Conservation (phyloP, 768 basidiomycete species). For the Tylopilus cervinicoccineus region DNA sequence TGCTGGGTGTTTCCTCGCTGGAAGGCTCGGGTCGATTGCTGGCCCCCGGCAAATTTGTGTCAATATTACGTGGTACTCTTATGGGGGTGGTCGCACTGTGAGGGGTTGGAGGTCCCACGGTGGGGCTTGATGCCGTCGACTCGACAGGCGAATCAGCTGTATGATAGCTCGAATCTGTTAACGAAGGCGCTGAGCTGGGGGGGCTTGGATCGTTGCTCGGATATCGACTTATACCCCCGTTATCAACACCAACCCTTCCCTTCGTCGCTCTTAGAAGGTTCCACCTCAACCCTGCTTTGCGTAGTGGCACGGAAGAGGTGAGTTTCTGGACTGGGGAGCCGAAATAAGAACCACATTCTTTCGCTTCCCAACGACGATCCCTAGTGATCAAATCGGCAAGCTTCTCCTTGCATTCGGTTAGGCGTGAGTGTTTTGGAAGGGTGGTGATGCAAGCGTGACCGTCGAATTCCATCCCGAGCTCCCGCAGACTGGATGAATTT, state of each 20-base stretch:
- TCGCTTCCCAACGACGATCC: slow-evolving; percentile 6
- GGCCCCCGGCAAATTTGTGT: neutral
- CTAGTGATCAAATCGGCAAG: slow-evolving; percentile 14
- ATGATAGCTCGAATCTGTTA: slow-evolving; percentile 1
- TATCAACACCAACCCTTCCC: neutral
- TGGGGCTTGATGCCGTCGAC: slow-evolving; percentile 2
- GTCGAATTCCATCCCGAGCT: slow-evolving; percentile 30
- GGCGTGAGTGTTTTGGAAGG: slow-evolving; percentile 6
- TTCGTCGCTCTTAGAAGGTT: neutral
- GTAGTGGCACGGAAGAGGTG: neutral
- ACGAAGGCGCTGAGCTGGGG: neutral
- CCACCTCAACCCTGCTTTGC: neutral
- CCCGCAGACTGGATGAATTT: slow-evolving; percentile 26
- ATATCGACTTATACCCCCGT: neutral
- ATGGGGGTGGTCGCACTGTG: neutral
- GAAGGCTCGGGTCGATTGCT: neutral
- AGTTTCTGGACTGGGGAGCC: slow-evolving; percentile 3
- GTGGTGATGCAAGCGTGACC: slow-evolving; percentile 38
- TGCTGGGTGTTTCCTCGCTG: slow-evolving; percentile 1
- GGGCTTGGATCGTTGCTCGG: neutral
- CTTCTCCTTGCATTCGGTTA: slow-evolving; percentile 11
- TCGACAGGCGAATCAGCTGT: slow-evolving; percentile 9
- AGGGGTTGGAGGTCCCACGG: slow-evolving; percentile 14
- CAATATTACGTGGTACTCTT: neutral
- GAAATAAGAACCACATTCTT: slow-evolving; percentile 8